phyloP scores from a whole-genome alignment of 148 eudicot genomes.

The Spergularia bocconei region DNA sequence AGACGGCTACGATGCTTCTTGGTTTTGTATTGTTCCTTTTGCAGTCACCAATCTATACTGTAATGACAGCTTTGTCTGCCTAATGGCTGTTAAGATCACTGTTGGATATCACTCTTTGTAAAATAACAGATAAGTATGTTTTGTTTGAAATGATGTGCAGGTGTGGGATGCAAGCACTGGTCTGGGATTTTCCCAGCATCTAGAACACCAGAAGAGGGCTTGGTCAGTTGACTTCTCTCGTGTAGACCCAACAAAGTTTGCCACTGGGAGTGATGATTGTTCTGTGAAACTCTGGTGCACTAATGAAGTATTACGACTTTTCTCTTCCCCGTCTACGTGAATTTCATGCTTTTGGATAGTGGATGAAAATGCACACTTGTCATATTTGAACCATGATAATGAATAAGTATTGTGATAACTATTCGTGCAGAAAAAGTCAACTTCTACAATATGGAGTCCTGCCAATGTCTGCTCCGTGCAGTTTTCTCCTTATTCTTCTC shows the following conservation, averaged over 20 bases:
- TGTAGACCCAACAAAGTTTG: slow-evolving; percentile 69
- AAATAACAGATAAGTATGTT: background rate
- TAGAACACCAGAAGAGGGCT: slow-evolving; percentile 78
- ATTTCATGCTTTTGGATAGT: background rate
- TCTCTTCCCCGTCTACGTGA: background rate
- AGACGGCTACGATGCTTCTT: background rate
- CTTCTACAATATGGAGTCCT: slow-evolving; percentile 51
- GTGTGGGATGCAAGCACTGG: slow-evolving; percentile 87
- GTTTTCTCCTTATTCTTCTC: slow-evolving; percentile 70
- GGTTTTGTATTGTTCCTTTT: background rate
- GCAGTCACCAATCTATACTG: background rate
- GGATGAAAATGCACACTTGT: background rate
- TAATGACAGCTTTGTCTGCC: no score
- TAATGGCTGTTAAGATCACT: no score
- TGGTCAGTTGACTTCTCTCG: slow-evolving; percentile 95
- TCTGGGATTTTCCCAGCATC: slow-evolving; percentile 42
- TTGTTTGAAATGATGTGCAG: slow-evolving; percentile 38
- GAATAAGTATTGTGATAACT: background rate
- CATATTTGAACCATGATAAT: background rate
- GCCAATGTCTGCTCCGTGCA: slow-evolving; percentile 91
- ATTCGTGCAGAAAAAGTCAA: slow-evolving; percentile 56
- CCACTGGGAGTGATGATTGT: slow-evolving; percentile 89
- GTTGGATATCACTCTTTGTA: no score
- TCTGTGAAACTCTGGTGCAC: slow-evolving; percentile 80
- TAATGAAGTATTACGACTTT: slow-evolving; percentile 57